Base-by-base conservation (phyloP, 768 basidiomycete species). In the Hericium alpestre region DNA sequence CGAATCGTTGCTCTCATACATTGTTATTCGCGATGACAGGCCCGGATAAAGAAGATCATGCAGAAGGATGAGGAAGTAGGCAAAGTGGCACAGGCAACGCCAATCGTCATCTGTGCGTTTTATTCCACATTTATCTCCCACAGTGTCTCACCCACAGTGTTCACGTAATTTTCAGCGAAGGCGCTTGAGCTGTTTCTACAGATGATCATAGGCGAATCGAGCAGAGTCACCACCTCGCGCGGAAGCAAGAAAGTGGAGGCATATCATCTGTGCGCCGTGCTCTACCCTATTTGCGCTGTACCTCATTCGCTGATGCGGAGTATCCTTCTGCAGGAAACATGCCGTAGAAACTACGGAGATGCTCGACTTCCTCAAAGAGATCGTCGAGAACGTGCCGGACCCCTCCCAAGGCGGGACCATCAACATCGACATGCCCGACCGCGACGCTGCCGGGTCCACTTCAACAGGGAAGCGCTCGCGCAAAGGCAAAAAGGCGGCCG, bases 41-140 rank as follows among this genome's bases (percentile, higher is more conserved):
- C 95, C 3, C 86, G 95, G 48, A 98, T 98, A 75, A 98, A 97
- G 79, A 90, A 92, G 75, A 96, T 97, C 56, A 98, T 98, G 91
- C 95, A 98, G 75, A 93, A 93, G 69, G 95, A 98, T 67, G 95
- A 98, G 67, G 95, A 98, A 67, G 95, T 98, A 18, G 95, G 95
- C 57, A 98, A 98, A 70, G 92, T 98, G 37, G 93, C 95, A 2
- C 91, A 93, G 68, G 93, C 92, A 25, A 95, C 94, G 4, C 95
- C 95, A 0, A 81, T 97, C 58, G 90, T 97, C 57, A 96, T 98
- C 65, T 98, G 95, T 96, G 66, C 69, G 91, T 79, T 2, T 32
- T 27, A 40, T 38, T 40, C 41, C 47, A 46, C 53, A 18, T 38
- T 8, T 32, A 10, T 49, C 27, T 13, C 57, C 46, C 39, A 16